A percentile compares a stretch with the other conserved stretches of the same genome.
phyloP scores from a whole-genome alignment of 805 yeast species.

The Candida hungchunana region DNA sequence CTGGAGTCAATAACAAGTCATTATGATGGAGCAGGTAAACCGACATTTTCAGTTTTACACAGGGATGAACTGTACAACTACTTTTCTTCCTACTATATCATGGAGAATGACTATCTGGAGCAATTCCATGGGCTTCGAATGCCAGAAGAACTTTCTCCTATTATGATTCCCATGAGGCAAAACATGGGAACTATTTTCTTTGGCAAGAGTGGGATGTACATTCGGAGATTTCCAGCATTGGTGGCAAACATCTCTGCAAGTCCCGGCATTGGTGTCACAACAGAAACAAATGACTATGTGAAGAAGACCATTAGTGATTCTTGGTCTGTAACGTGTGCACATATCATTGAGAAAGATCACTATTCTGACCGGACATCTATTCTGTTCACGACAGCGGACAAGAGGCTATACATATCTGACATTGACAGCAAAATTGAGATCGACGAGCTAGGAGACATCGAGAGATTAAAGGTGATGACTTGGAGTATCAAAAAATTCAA shows the following conservation, averaged over 20 bases:
- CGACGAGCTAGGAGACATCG: slow-evolving; percentile 13
- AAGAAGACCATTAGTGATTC: slow-evolving; percentile 4
- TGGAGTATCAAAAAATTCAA: slow-evolving; percentile 14
- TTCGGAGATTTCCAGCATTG: slow-evolving; percentile 11
- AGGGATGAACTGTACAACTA: slow-evolving; percentile 19
- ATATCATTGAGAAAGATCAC: neutral
- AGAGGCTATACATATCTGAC: too few species aligned
- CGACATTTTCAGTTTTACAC: slow-evolving; percentile 13
- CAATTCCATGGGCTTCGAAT: slow-evolving; percentile 5
- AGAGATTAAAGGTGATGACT: slow-evolving; percentile 2
- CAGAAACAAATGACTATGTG: too few species aligned
- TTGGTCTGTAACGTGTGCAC: slow-evolving; percentile 12
- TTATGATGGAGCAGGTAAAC: slow-evolving; percentile 8
- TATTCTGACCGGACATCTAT: slow-evolving; percentile 1
- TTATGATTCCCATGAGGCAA: slow-evolving; percentile 4
- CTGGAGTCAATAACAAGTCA: slow-evolving; percentile 13
- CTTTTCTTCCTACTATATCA: slow-evolving; percentile 10
- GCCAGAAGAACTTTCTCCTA: slow-evolving; percentile 13
- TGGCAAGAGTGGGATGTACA: slow-evolving; percentile 15
- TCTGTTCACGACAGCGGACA: slow-evolving; percentile 6
- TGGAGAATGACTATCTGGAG: slow-evolving; percentile 2
- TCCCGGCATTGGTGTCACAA: too few species aligned
- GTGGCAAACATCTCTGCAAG: too few species aligned
- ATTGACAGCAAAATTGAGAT: too few species aligned
- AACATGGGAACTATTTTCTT: slow-evolving; percentile 14